These are phyloP conservation scores for Termitomyces sp. DNA, from an alignment of 768 basidiomycete genomes.

Conservation along the genomic window DNA sequence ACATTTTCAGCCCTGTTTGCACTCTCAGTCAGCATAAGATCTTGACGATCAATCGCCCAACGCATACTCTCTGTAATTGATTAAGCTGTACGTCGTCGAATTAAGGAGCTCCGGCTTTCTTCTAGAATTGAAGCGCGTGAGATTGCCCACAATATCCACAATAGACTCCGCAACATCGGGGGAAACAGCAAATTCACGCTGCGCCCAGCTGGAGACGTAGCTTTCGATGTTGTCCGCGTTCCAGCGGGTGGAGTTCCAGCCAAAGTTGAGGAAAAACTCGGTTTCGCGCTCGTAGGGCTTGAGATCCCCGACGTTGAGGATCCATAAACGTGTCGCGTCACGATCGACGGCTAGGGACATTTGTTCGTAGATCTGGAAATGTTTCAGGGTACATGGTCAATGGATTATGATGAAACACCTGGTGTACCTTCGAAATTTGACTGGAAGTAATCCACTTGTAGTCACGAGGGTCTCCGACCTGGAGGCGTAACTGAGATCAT, in stretches of 20 bases:
- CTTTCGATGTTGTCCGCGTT: constrained; percentile 46
- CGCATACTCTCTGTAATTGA: constrained; percentile 67
- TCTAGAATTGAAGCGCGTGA: constrained; percentile 54
- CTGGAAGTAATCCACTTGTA: constrained; percentile 70
- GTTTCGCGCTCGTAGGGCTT: constrained; percentile 72
- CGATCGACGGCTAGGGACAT: constrained; percentile 63
- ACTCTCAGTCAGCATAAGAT: neutral
- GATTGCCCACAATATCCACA: constrained; percentile 49
- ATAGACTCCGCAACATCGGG: constrained; percentile 37
- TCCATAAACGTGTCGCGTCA: constrained; percentile 59
- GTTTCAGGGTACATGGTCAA: neutral
- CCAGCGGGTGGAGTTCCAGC: constrained; percentile 59
- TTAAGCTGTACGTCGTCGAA: constrained; percentile 56
- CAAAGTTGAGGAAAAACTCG: constrained; percentile 65
- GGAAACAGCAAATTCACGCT: constrained; percentile 57
- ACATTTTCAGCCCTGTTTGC: constrained; percentile 53
- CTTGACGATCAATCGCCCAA: neutral
- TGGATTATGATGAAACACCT: neutral
- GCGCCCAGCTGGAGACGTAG: constrained; percentile 58
- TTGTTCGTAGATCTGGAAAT: constrained; percentile 55
- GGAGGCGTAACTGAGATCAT: neutral
- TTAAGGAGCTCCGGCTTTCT: constrained; percentile 67
- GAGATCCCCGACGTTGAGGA: constrained; percentile 74
- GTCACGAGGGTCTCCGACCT: constrained; percentile 62
- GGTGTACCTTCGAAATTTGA: constrained; percentile 45